Base-by-base conservation (phyloP, 2,329 filamentous ascomycete species). In the Lasiodiplodia hormozganensis region DNA sequence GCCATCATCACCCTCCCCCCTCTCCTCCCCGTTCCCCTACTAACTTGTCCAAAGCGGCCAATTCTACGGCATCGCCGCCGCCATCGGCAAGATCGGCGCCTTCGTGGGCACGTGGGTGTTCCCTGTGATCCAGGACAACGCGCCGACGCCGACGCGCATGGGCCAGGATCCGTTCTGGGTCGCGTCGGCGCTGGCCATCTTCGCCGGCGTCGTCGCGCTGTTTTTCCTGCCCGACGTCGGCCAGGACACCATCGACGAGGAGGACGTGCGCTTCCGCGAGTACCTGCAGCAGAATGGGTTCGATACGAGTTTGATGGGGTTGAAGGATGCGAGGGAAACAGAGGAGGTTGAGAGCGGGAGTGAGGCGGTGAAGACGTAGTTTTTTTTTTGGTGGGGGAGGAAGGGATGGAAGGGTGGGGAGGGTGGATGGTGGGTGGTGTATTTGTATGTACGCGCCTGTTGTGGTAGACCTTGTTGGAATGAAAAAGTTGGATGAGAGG, bases 81-180 rank as follows among this genome's bases (percentile, higher is more conserved):
- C 91, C 0, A 74, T 89, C 2, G 92, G 92, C 70, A 94, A 94
- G 79, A 86, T 94, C 47, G 90, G 90, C 62, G 94, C 93, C 2
- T 97, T 97, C 73, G 88, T 96, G 10, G 94, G 94, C 11, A 93
- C 91, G 1, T 94, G 92, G 74, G 89, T 96, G 14, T 93, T 96
- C 75, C 90, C 91, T 0, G 87, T 93, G 69, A 81, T 86, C 23
- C 85, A 81, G 68, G 77, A 74, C 34, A 74, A 75, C 34, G 78
- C 77, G 2, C 72, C 75, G n/a, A 76, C 78, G 62, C 65, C 71
- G 40, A 74, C 76, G 23, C 76, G 87, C 23, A 84, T 85, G 5
- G 92, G 92, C 0, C 93, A 97, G 76, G 93, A 96, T 72, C 94
- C 94, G 0, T 97, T 97, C 82, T 97, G 89, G 79, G 92, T 97